phyloP scores from a whole-genome alignment of 305 asterid species.

The Plantago coronopus region DNA sequence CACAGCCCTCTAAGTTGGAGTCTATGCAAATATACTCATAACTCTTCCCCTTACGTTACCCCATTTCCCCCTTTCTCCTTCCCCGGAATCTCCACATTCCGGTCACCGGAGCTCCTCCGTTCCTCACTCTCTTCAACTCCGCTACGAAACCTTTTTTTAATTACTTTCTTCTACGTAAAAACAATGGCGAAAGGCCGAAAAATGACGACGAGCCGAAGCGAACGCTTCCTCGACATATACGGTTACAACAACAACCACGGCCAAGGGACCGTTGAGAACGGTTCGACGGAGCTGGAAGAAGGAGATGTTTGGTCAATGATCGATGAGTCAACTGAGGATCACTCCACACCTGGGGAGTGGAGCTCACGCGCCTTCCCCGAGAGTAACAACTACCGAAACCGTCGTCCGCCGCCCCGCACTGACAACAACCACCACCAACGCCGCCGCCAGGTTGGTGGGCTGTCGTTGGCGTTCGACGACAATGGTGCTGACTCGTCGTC shows the following conservation, averaged over 20 bases:
- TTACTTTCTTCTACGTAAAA: not conserved
- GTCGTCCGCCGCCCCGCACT: slow-evolving; percentile 28
- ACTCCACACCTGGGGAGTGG: slow-evolving; percentile 34
- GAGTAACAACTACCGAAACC: slow-evolving; percentile 26
- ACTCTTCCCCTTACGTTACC: slow-evolving; percentile 18
- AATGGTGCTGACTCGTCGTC: slow-evolving; percentile 30
- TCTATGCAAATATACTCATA: slow-evolving; percentile 24
- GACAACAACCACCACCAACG: slow-evolving; percentile 25
- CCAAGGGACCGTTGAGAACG: slow-evolving; percentile 36
- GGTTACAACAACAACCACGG: slow-evolving; percentile 29
- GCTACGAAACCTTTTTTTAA: no score
- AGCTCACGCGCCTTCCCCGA: slow-evolving; percentile 44
- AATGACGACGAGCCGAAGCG: slow-evolving; percentile 64
- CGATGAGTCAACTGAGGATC: slow-evolving; percentile 30
- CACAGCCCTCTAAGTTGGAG: slow-evolving; percentile 28
- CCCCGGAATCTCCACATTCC: slow-evolving; percentile 21
- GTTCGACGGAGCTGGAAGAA: slow-evolving; percentile 58
- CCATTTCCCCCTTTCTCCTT: not conserved
- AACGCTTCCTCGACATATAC: slow-evolving; percentile 49
- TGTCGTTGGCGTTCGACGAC: slow-evolving; percentile 79
- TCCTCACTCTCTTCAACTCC: not conserved
- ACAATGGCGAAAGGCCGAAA: slow-evolving; percentile 80
- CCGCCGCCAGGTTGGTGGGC: slow-evolving; percentile 48
- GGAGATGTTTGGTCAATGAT: slow-evolving; percentile 75
- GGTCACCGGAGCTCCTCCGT: slow-evolving; percentile 6